These are phyloP conservation scores for Limnanthes douglasii DNA, from an alignment of 345 rosid genomes.

Conservation along the genomic window DNA sequence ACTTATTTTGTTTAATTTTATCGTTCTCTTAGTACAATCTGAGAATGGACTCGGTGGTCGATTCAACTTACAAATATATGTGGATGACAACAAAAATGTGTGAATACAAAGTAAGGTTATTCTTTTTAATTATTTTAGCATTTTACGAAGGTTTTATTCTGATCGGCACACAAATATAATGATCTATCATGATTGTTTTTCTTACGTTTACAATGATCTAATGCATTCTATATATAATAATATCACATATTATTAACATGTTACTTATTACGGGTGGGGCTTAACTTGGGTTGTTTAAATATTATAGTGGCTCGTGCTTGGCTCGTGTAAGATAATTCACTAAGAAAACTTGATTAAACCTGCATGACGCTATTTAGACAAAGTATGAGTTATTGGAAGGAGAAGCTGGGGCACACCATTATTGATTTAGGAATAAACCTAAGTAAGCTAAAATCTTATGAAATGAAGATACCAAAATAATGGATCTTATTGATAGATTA, in stretches of 20 bases:
- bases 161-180: conserved; percentile 58
- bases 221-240: conserved; percentile 63
- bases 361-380: conserved; percentile 57
- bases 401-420: conserved; percentile 69
- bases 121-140: too few species aligned
- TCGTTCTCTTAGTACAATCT: conserved; percentile 34
- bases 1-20: conserved; percentile 3
- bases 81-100: conserved; percentile 86
- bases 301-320: neutral
- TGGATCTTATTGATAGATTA: conserved; percentile 56
- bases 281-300: neutral
- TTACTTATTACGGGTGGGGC: conserved; percentile 3
- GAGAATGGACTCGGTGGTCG: conserved; percentile 66
- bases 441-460: conserved; percentile 41
- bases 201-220: conserved; percentile 85
- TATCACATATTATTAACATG: neutral
- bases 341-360: conserved; percentile 2
- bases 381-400: conserved; percentile 50
- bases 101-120: conserved; percentile 11
- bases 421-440: conserved; percentile 92
- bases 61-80: conserved; percentile 70
- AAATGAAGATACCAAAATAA: conserved; percentile 43
- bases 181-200: conserved; percentile 81
- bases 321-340: too few species aligned
- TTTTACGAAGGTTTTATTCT: neutral